Base-by-base conservation (phyloP, 345 rosid species). In the Brassica nigra region DNA sequence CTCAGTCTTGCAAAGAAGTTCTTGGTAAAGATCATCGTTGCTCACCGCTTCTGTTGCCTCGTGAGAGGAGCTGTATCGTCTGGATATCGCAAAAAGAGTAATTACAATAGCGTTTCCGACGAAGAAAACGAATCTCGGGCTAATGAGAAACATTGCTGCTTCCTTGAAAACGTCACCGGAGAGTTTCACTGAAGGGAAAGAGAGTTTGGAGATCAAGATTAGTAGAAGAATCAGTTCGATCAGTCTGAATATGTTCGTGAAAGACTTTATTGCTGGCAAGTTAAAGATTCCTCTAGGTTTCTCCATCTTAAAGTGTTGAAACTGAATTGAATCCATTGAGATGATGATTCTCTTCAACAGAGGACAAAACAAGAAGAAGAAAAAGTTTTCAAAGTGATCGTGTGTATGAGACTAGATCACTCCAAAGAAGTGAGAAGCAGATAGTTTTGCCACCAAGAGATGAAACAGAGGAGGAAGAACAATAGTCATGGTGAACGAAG, bases 101-200 rank as follows among this genome's bases (percentile, higher is more conserved):
- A 90, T 82, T 70, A 93, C 86, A 68, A 96, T 93, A 23, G 70
- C 85, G 83, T 96, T 96, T 16, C 97, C 99, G 1, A 93, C 27
- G n/a, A 96, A 67, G 81, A 96, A 96, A 49, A 93, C 87, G 52
- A 96, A 93, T 23, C 87, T 82, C 3, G 97, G 93, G 75, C 95
- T 92, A 5, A 67, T 83, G 3, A 93, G 84, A 74, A 80, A 62
- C 66, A 79, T 70, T 6, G 85, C 64, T 15, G 88, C 63, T 81
- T 81, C 87, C 84, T 73, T 87, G 82, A 95, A 87, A 66, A 88
- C 79, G 68, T 80, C 89, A 0, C 92, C 18, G 18, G 93, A 90
- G 83, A 81, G 85, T 85, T 79, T 90, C 30, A 92, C 84, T 3
- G 92, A 86, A 2, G 83, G 83, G 52, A 80, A 44, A 14, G 91